Evolutionary conservation across 73 alveolate species (phyloP), one percentile per base, ranked within the genome.

Genomic region (Loxodes magnus): DNA sequence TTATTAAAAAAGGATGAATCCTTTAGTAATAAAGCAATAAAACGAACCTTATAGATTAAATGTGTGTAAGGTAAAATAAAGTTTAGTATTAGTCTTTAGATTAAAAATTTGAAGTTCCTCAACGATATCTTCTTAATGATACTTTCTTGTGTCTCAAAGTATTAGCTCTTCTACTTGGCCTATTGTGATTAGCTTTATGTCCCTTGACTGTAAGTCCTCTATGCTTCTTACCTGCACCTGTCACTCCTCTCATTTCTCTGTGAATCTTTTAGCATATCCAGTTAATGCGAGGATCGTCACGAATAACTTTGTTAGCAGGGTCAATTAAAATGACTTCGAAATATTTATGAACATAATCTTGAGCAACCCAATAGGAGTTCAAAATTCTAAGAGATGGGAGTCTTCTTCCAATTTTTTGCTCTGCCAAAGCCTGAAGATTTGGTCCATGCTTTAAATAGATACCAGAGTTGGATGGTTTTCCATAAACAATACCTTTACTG

Each of bases 301-400:
- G 92, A 78, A 94, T 80, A 51, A 94, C 97, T 35, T 78, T 83
- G 93, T 94, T 98, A 75, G 75, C 56, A 60, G 99, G 98, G 76
- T 94, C 99, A 61, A 92, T 98, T 61, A 90, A 67, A 82, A 94
- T 91, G 71, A 94, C 95, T 71, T 94, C 99, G 76, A 39, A 94
- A 90, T 77, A 94, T 88, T 94, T 94, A 82, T 72, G 88, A 62
- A 93, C 76, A 35, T 97, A 97, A 79, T 94, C 99, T 82, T 94
- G 96, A 34, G 96, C 99, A 58, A 82, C 98, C 98, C 99, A 94
- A 88, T 94, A 94, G 39, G 98, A 92, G 93, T 94, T 92, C 75
- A 80, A 69, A 59, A 94, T 98, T 69, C 99, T 92, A 50, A 94
- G 82, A 56, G 64, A 69, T 28, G 94, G 87, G 54, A 79, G 67